Percentiles rank a stretch among this genome's conserved stretches.
phyloP scores from a whole-genome alignment of 208 protist genomes.

The Crithidia fasciculata region DNA sequence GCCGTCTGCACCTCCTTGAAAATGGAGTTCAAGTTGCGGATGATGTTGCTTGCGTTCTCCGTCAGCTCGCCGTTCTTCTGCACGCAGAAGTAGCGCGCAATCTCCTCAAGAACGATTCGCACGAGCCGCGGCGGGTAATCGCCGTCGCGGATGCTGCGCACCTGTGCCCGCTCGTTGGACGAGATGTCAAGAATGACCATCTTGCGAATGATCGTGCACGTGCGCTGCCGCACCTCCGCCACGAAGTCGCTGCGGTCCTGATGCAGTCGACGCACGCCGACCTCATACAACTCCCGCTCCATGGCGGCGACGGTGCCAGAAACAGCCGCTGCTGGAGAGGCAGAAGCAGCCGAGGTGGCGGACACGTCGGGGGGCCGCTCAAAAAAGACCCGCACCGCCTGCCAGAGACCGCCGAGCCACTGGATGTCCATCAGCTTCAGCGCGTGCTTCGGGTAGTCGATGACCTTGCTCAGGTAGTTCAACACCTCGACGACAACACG shows the following conservation, averaged over 20 bases:
- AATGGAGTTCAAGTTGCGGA: constrained; percentile 80
- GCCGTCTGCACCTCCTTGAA: constrained; percentile 65
- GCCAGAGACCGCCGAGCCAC: constrained; percentile 88
- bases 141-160: constrained; percentile 51
- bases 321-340: background rate
- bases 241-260: constrained; percentile 41
- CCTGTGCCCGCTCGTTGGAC: constrained; percentile 59
- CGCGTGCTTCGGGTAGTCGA: constrained; percentile 69
- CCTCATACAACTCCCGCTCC: constrained; percentile 8
- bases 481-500: constrained; percentile 64
- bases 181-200: constrained; percentile 79
- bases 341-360: background rate
- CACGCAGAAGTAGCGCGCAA: constrained; percentile 65
- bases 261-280: constrained; percentile 20
- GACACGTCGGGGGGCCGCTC: constrained; percentile 14
- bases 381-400: constrained; percentile 56
- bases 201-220: constrained; percentile 68
- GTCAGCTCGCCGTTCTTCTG: constrained; percentile 38
- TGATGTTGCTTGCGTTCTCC: constrained; percentile 64
- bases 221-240: constrained; percentile 48
- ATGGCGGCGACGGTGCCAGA: background rate
- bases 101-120: constrained; percentile 78
- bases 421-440: constrained; percentile 61
- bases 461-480: constrained; percentile 80
- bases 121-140: constrained; percentile 49